These are phyloP conservation scores for Calycina marina DNA, from an alignment of 2,329 filamentous ascomycete genomes.

Conservation along the genomic window DNA sequence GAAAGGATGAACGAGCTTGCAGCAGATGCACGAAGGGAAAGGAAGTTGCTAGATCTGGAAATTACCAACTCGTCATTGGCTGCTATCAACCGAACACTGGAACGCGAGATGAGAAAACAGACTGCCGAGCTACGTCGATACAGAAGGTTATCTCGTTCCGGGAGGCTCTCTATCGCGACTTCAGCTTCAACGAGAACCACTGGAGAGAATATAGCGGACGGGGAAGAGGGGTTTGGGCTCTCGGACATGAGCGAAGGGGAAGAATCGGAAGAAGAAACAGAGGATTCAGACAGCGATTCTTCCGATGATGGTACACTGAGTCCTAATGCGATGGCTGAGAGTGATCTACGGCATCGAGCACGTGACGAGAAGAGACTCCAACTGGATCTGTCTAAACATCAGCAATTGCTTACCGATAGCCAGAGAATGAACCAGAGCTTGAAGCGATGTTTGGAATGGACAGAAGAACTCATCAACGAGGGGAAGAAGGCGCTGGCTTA, in stretches of 20 bases:
- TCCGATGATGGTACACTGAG: conserved; percentile 22
- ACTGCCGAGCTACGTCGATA: conserved; percentile 76
- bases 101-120: conserved; percentile 83
- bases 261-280: conserved; percentile 29
- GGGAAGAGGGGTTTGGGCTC: conserved; percentile 22
- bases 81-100: conserved; percentile 86
- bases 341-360: conserved; percentile 40
- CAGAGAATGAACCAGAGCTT: conserved; percentile 94
- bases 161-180: conserved; percentile 49
- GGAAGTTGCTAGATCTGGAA: conserved; percentile 90
- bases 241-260: conserved; percentile 36
- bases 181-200: conserved; percentile 32
- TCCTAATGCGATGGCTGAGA: conserved; percentile 27
- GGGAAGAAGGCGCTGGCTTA: conserved; percentile 80
- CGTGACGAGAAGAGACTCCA: conserved; percentile 73
- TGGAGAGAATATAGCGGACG: conserved; percentile 29
- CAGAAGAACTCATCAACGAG: conserved; percentile 79
- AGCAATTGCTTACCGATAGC: conserved; percentile 74
- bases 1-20: conserved; percentile 62
- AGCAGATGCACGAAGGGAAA: conserved; percentile 75
- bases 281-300: conserved; percentile 35
- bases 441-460: conserved; percentile 77
- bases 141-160: conserved; percentile 70
- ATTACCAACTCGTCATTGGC: conserved; percentile 92
- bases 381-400: conserved; percentile 76